A percentile compares a stretch with the other conserved stretches of the same genome.
These are phyloP conservation scores for Lachnellula arida DNA, from an alignment of 2,329 filamentous ascomycete species.

Conservation along the genomic window DNA sequence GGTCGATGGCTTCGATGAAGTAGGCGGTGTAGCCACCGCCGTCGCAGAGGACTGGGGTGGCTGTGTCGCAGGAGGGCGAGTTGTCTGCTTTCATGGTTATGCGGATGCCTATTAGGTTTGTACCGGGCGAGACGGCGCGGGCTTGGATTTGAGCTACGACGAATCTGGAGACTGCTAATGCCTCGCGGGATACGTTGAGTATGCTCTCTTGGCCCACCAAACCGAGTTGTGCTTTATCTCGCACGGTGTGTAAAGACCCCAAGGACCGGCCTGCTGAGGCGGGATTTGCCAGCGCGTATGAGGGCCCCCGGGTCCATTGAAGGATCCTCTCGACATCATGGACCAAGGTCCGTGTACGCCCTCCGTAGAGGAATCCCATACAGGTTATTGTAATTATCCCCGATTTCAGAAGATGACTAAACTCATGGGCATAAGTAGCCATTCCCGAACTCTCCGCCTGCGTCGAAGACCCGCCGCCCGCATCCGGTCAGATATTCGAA, in stretches of 20 bases:
- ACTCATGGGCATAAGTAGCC: slow-evolving; percentile 14
- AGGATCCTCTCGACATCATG: slow-evolving; percentile 14
- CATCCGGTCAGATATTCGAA: slow-evolving; percentile 12
- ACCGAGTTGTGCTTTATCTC: slow-evolving; percentile 14
- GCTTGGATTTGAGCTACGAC: slow-evolving; percentile 8
- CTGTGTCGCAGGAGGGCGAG: slow-evolving; percentile 5
- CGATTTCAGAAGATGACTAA: slow-evolving; percentile 15
- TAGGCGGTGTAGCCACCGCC: slow-evolving; percentile 11
- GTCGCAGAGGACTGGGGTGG: slow-evolving; percentile 11
- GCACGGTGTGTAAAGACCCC: slow-evolving; percentile 13
- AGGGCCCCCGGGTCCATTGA: slow-evolving; percentile 17
- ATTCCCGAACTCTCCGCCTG: slow-evolving; percentile 12
- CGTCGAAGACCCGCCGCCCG: neutral
- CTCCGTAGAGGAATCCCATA: slow-evolving; percentile 9
- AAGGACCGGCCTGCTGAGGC: slow-evolving; percentile 10
- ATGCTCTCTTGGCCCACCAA: slow-evolving; percentile 8
- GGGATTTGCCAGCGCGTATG: slow-evolving; percentile 18
- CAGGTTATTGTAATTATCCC: slow-evolving; percentile 16
- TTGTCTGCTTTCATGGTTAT: slow-evolving; percentile 7
- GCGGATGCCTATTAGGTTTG: slow-evolving; percentile 9
- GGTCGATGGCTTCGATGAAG: slow-evolving; percentile 12
- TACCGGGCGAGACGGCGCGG: slow-evolving; percentile 7
- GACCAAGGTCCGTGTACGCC: slow-evolving; percentile 11
- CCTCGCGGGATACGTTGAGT: slow-evolving; percentile 9
- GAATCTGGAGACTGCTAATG: slow-evolving; percentile 7